Evolutionary conservation across 257 asterid species (phyloP).

Genomic region (Gardenia jasminoides): DNA sequence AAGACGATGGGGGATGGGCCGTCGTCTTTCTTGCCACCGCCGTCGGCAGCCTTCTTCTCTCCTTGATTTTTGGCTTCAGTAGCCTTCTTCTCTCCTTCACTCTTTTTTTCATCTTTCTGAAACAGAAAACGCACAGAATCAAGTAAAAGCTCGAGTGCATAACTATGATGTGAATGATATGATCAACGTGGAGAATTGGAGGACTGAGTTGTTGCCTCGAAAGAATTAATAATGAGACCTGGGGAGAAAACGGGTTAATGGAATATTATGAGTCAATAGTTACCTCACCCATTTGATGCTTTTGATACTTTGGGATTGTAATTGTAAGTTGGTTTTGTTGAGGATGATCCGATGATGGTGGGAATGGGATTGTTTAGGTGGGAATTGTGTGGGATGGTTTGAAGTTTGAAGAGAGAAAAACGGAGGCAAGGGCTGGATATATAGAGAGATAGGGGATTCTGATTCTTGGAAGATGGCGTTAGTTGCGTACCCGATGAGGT

Average conservation of each 20-base stretch:
- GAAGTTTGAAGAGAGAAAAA: constrained; percentile 45
- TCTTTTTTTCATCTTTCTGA: constrained; percentile 51
- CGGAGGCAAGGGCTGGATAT: constrained; percentile 54
- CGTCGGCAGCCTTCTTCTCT: constrained; percentile 33
- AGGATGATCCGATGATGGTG: too few species aligned
- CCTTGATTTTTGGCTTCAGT: constrained; percentile 35
- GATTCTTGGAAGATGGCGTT: constrained; percentile 1
- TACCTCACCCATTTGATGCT: constrained; percentile 75
- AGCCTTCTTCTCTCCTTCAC: constrained; percentile 24
- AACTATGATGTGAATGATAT: neutral
- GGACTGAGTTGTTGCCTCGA: neutral
- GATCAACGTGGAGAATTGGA: neutral
- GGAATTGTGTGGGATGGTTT: constrained; percentile 32
- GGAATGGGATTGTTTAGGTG: neutral
- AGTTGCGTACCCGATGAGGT: constrained; percentile 12
- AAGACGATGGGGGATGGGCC: constrained; percentile 44
- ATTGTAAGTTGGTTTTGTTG: too few species aligned
- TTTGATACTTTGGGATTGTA: constrained; percentile 3
- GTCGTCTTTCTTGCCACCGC: constrained; percentile 36
- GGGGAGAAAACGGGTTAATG: neutral
- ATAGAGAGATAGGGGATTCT: constrained; percentile 28
- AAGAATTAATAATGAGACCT: neutral
- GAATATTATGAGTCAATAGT: constrained; percentile 6
- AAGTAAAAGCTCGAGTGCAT: neutral
- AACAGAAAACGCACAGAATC: constrained; percentile 9